Evolutionary conservation across 352 stramenopile species (phyloP).

Genomic region (Phytophthora ohioensis): DNA sequence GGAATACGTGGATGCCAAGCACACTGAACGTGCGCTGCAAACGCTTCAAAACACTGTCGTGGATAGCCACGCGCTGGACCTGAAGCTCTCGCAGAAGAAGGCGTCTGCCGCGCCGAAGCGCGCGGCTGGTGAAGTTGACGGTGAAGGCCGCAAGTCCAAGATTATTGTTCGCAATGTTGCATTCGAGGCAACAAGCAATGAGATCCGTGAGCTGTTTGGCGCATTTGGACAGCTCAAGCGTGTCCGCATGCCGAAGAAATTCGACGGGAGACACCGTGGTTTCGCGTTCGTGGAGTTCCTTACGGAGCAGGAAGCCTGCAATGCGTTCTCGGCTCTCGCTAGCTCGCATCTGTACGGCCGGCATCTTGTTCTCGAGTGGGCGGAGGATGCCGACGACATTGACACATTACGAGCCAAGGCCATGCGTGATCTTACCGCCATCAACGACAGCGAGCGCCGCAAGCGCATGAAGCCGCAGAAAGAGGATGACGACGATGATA

Average conservation of each 20-base stretch:
- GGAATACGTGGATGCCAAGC: constrained; percentile 92
- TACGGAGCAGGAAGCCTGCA: constrained; percentile 95
- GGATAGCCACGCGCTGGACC: constrained; percentile 95
- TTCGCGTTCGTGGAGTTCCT: constrained; percentile 99
- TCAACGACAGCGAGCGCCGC: constrained; percentile 72
- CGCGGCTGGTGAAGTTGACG: constrained; percentile 44
- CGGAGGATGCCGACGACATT: constrained; percentile 89
- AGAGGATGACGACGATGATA: constrained; percentile 56
- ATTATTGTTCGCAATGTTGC: constrained; percentile 99
- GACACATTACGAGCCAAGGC: constrained; percentile 88
- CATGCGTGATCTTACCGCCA: constrained; percentile 71
- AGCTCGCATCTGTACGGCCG: constrained; percentile 99
- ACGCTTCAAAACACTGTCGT: constrained; percentile 88
- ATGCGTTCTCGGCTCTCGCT: constrained; percentile 92
- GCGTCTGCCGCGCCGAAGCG: constrained; percentile 52
- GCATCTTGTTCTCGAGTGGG: constrained; percentile 99
- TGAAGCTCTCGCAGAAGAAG: constrained; percentile 95
- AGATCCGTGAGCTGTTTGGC: constrained; percentile 97
- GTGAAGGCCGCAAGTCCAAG: constrained; percentile 89
- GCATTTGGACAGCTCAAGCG: constrained; percentile 98
- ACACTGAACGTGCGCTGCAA: constrained; percentile 87
- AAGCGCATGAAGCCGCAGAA: constrained; percentile 67
- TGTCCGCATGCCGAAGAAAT: constrained; percentile 98
- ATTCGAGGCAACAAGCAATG: constrained; percentile 97
- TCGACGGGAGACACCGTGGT: constrained; percentile 96